phyloP scores from a whole-genome alignment of 2,329 filamentous ascomycete species.

The Fusarium compactum region DNA sequence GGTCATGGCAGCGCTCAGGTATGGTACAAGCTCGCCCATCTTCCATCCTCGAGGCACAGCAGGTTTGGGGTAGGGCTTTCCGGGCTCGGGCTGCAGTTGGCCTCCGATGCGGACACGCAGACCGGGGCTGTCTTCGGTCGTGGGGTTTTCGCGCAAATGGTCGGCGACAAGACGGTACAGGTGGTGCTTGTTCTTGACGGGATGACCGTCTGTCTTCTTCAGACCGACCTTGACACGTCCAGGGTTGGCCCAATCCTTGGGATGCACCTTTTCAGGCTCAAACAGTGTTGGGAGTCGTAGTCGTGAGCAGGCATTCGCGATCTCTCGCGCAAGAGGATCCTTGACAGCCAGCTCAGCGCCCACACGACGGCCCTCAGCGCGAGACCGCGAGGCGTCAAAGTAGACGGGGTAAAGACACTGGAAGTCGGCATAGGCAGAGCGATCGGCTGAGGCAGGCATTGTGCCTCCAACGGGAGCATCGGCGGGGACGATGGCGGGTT shows the following conservation, averaged over 20 bases:
- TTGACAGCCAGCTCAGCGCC: conserved; percentile 76
- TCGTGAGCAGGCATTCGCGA: conserved; percentile 84
- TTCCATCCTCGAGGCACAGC: conserved; percentile 91
- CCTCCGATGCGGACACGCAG: conserved; percentile 80
- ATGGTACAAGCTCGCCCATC: conserved; percentile 83
- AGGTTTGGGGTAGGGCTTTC: conserved; percentile 77
- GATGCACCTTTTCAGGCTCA: conserved; percentile 92
- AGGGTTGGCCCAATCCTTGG: conserved; percentile 97
- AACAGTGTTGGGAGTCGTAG: conserved; percentile 81
- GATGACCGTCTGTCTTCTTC: conserved; percentile 47
- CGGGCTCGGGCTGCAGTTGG: conserved; percentile 70
- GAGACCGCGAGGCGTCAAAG: conserved; percentile 82
- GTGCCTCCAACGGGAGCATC: conserved; percentile 49
- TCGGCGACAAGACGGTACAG: conserved; percentile 84
- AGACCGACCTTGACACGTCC: conserved; percentile 86
- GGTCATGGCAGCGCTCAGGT: conserved; percentile 89
- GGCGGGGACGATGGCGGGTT: conserved; percentile 44
- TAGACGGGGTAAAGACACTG: conserved; percentile 96
- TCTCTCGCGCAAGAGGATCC: conserved; percentile 89
- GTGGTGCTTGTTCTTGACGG: conserved; percentile 83
- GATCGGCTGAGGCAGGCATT: conserved; percentile 58
- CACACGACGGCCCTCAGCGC: conserved; percentile 86
- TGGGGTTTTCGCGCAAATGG: conserved; percentile 83
- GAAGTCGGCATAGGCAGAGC: conserved; percentile 76
- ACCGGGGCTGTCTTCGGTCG: conserved; percentile 74